A percentile compares a stretch with the other conserved stretches of the same genome.
These are phyloP conservation scores for Diversispora epigaea DNA, from an alignment of 192 early-diverging fungal species.

Conservation along the genomic window DNA sequence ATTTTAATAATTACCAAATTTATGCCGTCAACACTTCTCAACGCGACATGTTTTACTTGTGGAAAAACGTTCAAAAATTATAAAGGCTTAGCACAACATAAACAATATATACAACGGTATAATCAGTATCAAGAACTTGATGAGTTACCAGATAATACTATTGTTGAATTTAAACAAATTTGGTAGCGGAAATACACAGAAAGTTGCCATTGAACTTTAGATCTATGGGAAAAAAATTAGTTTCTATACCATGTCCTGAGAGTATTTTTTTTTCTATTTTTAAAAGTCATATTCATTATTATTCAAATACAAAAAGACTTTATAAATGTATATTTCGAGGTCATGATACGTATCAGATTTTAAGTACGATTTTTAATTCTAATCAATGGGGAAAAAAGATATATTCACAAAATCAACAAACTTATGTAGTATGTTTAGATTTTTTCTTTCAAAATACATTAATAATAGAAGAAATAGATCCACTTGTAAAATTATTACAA, in stretches of 20 bases:
- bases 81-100: no score
- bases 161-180: not conserved
- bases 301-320: not conserved
- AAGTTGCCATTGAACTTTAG: conserved; percentile 8
- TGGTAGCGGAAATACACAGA: not conserved
- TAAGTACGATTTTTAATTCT: conserved; percentile 7
- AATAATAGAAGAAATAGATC: no score
- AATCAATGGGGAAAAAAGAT: not conserved
- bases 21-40: no score
- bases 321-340: conserved; percentile 9
- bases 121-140: no score
- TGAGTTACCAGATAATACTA: no score
- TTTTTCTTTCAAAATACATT: no score
- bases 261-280: conserved; percentile 24
- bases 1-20: no score
- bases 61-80: no score
- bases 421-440: not conserved
- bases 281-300: conserved; percentile 3
- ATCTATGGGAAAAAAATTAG: not conserved
- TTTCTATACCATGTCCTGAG: conserved; percentile 9
- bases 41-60: no score
- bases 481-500: no score
- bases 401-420: conserved; percentile 17
- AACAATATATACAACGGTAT: no score
- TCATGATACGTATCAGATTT: not conserved